A percentile compares a stretch with the other conserved stretches of the same genome.
Evolutionary conservation across 2,329 filamentous ascomycete genomes (phyloP).

Genomic region (Volutella citrinella): DNA sequence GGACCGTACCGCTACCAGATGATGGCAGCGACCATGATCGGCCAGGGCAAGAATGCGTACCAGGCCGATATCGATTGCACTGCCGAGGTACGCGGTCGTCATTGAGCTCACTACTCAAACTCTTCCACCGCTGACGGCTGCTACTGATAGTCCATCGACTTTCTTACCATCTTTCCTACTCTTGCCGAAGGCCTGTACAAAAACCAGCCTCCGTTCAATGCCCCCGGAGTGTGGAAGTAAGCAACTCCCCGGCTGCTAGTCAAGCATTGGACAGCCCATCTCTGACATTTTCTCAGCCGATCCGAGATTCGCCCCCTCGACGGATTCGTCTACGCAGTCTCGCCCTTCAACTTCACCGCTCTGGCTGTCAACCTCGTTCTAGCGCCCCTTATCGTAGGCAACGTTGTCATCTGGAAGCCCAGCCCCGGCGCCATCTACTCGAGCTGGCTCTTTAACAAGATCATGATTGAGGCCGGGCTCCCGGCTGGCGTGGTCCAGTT

Average conservation of each 20-base stretch:
- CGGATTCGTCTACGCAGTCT: slow-evolving; percentile 40
- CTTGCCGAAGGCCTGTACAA: slow-evolving; percentile 13
- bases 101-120: no score
- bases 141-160: slow-evolving; percentile 15
- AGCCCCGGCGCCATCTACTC: slow-evolving; percentile 31
- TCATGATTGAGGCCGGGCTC: slow-evolving; percentile 38
- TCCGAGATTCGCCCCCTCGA: slow-evolving; percentile 37
- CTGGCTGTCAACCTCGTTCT: slow-evolving; percentile 35
- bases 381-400: slow-evolving; percentile 35
- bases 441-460: slow-evolving; percentile 35
- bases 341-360: slow-evolving; percentile 43
- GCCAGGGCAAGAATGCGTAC: slow-evolving; percentile 20
- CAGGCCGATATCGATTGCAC: slow-evolving; percentile 18
- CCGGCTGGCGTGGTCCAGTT: slow-evolving; percentile 37
- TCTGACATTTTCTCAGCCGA: slow-evolving; percentile 16
- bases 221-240: slow-evolving; percentile 14
- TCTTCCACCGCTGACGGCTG: no score
- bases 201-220: slow-evolving; percentile 11
- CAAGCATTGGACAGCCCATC: slow-evolving; percentile 6
- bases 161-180: background rate
- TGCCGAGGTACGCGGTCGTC: no score
- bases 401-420: slow-evolving; percentile 42
- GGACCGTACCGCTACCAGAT: slow-evolving; percentile 19
- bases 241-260: no score
- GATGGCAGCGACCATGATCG: slow-evolving; percentile 16